Evolutionary conservation across 768 basidiomycete species (phyloP).

Genomic region (Auricularia auricula-judae): DNA sequence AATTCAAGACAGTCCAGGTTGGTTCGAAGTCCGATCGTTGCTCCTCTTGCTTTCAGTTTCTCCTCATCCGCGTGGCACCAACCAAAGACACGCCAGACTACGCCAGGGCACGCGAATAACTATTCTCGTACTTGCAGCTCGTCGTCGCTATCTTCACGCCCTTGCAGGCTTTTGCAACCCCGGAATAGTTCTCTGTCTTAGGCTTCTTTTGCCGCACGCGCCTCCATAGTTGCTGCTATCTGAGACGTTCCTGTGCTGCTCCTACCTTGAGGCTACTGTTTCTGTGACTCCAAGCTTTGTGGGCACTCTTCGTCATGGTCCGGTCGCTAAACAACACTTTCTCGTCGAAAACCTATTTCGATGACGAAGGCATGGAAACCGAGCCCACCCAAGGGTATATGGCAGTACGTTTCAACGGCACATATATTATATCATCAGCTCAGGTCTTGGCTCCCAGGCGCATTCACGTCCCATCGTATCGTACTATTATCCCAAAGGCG

Average conservation of each 20-base stretch:
- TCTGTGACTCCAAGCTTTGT: too few species aligned
- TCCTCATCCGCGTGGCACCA: too few species aligned
- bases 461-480: constrained; percentile 88
- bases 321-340: not conserved
- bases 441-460: constrained; percentile 27
- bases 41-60: not conserved
- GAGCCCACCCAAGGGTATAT: not conserved
- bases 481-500: constrained; percentile 90
- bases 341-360: not conserved
- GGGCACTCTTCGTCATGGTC: not conserved
- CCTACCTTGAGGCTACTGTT: too few species aligned
- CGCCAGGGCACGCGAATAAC: not conserved
- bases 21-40: not conserved
- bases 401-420: not conserved
- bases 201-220: not conserved
- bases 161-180: not conserved
- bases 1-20: too few species aligned
- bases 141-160: not conserved
- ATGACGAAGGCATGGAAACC: not conserved
- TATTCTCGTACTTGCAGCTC: not conserved
- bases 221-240: too few species aligned
- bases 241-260: too few species aligned
- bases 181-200: not conserved
- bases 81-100: too few species aligned
- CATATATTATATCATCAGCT: not conserved